These are phyloP conservation scores for Stromatinia cepivora DNA, from an alignment of 2,329 filamentous ascomycete genomes.

Conservation along the genomic window DNA sequence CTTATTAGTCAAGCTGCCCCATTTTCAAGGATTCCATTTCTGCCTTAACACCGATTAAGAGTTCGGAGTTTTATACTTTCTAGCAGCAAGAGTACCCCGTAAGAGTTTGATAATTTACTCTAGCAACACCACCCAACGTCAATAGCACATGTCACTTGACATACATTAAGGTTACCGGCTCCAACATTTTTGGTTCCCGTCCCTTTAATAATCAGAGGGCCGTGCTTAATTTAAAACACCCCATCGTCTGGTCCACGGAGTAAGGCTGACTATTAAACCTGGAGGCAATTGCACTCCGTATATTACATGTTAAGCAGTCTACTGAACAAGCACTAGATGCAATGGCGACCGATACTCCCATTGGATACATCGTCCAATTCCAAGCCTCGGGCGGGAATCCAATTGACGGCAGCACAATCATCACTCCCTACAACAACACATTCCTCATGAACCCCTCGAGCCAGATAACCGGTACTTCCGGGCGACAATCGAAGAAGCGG, in stretches of 20 bases:
- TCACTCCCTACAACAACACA: neutral
- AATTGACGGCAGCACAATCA: conserved; percentile 1
- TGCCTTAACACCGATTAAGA: too few species aligned
- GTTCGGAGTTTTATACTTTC: too few species aligned
- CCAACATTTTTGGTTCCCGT: neutral
- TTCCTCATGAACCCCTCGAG: neutral
- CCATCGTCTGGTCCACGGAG: neutral
- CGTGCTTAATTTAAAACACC: conserved; percentile 3
- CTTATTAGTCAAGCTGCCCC: too few species aligned
- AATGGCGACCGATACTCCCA: conserved; percentile 4
- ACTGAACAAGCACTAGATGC: neutral
- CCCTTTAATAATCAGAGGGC: neutral
- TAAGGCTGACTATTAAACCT: neutral
- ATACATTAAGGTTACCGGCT: neutral
- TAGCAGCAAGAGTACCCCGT: too few species aligned
- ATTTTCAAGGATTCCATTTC: too few species aligned
- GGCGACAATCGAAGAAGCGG: conserved; percentile 14
- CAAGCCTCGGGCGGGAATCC: neutral
- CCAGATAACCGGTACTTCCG: neutral
- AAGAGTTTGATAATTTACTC: neutral
- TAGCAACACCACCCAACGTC: neutral
- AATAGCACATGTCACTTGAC: neutral
- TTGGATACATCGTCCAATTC: conserved; percentile 15
- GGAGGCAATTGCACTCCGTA: neutral
- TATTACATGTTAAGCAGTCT: neutral